Percentiles rank a stretch among this genome's conserved stretches.
These are phyloP conservation scores for Pyrenopolyporus hunteri DNA, from an alignment of 495 filamentous ascomycete genomes.

Conservation along the genomic window DNA sequence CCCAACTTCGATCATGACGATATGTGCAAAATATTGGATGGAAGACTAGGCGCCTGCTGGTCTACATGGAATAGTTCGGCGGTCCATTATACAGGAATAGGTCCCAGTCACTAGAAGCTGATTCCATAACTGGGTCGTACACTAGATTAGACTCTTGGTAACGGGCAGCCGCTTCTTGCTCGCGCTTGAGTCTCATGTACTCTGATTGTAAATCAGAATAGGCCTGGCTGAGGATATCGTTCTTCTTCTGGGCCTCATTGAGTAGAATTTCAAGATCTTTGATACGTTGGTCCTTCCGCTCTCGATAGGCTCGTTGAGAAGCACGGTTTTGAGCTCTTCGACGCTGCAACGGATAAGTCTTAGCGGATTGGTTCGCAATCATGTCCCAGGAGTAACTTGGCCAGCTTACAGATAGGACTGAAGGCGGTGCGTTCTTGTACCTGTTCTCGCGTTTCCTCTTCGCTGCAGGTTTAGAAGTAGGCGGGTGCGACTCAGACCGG, in stretches of 20 bases:
- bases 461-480: constrained; percentile 46
- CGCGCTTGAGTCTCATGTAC: constrained; percentile 48
- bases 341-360: constrained; percentile 46
- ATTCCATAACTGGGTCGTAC: constrained; percentile 29
- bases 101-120: constrained; percentile 24
- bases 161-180: constrained; percentile 34
- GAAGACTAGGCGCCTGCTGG: background rate
- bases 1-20: no score
- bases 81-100: constrained; percentile 30
- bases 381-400: background rate
- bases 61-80: constrained; percentile 21
- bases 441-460: constrained; percentile 57
- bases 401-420: constrained; percentile 52
- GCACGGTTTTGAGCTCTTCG: constrained; percentile 64
- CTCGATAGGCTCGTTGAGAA: constrained; percentile 79
- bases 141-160: constrained; percentile 25
- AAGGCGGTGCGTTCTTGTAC: constrained; percentile 57
- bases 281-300: constrained; percentile 83
- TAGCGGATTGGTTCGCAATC: constrained; percentile 17
- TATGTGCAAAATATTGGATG: background rate
- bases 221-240: constrained; percentile 50
- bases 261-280: constrained; percentile 82
- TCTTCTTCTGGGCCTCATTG: constrained; percentile 55
- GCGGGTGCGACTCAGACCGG: constrained; percentile 49
- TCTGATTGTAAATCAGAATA: constrained; percentile 50